Evolutionary conservation across 2,329 filamentous ascomycete species (phyloP).

Genomic region (Aspergillus jensenii): DNA sequence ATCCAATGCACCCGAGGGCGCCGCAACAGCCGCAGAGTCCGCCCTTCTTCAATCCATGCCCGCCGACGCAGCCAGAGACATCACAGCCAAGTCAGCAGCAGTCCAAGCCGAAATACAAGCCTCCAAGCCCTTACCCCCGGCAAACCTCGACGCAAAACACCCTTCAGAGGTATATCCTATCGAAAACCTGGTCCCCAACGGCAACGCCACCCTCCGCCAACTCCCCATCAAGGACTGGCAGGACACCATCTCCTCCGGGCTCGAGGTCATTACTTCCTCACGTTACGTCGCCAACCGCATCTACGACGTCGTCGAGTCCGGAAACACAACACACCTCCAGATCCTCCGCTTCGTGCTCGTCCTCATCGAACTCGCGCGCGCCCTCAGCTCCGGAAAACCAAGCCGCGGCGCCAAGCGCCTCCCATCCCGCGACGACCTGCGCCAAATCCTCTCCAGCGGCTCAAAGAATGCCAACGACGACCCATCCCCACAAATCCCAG

Average conservation of each 20-base stretch:
- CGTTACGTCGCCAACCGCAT: slow-evolving; percentile 48
- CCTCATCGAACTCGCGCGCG: slow-evolving; percentile 43
- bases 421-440: slow-evolving; percentile 41
- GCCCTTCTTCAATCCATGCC: slow-evolving; percentile 46
- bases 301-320: slow-evolving; percentile 36
- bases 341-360: slow-evolving; percentile 47
- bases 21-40: slow-evolving; percentile 40
- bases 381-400: slow-evolving; percentile 27
- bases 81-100: slow-evolving; percentile 32
- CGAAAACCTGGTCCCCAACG: slow-evolving; percentile 42
- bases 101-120: slow-evolving; percentile 46
- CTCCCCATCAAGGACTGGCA: slow-evolving; percentile 47
- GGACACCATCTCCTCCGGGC: slow-evolving; percentile 35
- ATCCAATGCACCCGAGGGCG: slow-evolving; percentile 37
- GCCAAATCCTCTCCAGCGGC: slow-evolving; percentile 33
- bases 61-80: slow-evolving; percentile 29
- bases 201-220: slow-evolving; percentile 40
- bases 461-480: slow-evolving; percentile 17
- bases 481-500: slow-evolving; percentile 28
- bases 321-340: slow-evolving; percentile 43
- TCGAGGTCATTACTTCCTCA: slow-evolving; percentile 39
- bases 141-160: slow-evolving; percentile 44
- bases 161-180: slow-evolving; percentile 49
- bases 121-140: slow-evolving; percentile 46
- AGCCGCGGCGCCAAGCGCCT: slow-evolving; percentile 44